phyloP scores from a whole-genome alignment of 257 asterid species.

The Solanum peruvianum region DNA sequence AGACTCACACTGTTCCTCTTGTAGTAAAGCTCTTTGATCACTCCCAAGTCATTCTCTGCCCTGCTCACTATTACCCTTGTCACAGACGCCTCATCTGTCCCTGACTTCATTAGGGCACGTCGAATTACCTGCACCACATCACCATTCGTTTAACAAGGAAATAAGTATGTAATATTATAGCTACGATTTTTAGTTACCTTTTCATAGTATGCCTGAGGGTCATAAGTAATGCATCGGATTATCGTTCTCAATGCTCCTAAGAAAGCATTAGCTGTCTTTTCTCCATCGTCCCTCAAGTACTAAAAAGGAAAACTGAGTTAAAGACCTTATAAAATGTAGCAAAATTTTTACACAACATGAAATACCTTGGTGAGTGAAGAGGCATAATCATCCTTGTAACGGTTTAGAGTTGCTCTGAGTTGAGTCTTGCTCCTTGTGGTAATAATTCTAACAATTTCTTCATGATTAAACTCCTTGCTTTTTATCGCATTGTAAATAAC shows the following conservation, averaged over 20 bases:
- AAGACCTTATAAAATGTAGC: background rate
- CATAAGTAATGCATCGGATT: conserved; percentile 32
- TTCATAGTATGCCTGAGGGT: conserved; percentile 61
- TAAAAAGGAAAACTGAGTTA: background rate
- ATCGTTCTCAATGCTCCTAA: conserved; percentile 29
- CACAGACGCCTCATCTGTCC: conserved; percentile 51
- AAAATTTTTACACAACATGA: too few species aligned
- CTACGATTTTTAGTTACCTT: conserved; percentile 28
- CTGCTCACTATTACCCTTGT: conserved; percentile 56
- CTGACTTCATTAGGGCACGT: conserved; percentile 26
- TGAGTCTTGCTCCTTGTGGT: conserved; percentile 73
- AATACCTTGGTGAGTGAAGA: conserved; percentile 57
- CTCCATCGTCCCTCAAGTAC: conserved; percentile 44
- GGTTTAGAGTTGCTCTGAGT: conserved; percentile 49
- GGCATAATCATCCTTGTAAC: conserved; percentile 49
- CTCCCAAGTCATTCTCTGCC: conserved; percentile 60
- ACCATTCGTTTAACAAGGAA: background rate
- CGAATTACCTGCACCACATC: conserved; percentile 33
- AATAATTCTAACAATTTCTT: conserved; percentile 51
- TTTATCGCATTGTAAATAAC: conserved; percentile 27
- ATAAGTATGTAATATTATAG: background rate
- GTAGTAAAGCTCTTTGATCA: conserved; percentile 32
- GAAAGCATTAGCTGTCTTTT: conserved; percentile 13
- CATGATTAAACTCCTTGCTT: conserved; percentile 35
- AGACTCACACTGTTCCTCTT: conserved; percentile 65